phyloP scores from a whole-genome alignment of 2,329 filamentous ascomycete genomes.

The Amesomyces nigricolor region DNA sequence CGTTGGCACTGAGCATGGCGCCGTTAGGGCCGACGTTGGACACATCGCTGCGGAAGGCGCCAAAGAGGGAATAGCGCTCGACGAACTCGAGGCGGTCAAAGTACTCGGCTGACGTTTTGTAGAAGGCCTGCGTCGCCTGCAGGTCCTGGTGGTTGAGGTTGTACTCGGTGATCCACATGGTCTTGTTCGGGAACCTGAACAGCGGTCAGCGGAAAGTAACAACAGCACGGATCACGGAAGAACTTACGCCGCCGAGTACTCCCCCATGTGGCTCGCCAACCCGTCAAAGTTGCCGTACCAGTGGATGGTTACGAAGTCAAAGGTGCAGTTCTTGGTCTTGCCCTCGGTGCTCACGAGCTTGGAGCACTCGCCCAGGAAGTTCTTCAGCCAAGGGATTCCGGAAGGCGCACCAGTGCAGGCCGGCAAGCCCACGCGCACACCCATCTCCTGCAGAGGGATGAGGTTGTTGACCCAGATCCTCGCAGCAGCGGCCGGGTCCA shows the following conservation, averaged over 20 bases:
- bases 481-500: constrained; percentile 57
- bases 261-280: constrained; percentile 60
- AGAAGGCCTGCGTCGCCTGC: constrained; percentile 56
- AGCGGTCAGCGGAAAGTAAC: constrained; percentile 7
- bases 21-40: constrained; percentile 71
- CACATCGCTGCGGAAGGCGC: constrained; percentile 61
- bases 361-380: constrained; percentile 61
- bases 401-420: constrained; percentile 57
- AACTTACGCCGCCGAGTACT: constrained; percentile 44
- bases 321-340: constrained; percentile 48
- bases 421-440: constrained; percentile 64
- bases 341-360: constrained; percentile 45
- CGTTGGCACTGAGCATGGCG: constrained; percentile 62
- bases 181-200: constrained; percentile 51
- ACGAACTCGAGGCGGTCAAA: constrained; percentile 60
- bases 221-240: constrained; percentile 10
- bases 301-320: constrained; percentile 59
- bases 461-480: constrained; percentile 65
- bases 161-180: constrained; percentile 77
- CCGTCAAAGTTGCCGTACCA: constrained; percentile 68
- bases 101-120: constrained; percentile 59
- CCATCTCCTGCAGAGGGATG: constrained; percentile 58
- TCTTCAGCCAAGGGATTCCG: constrained; percentile 61
- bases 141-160: constrained; percentile 56
- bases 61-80: constrained; percentile 69